A percentile compares a stretch with the other conserved stretches of the same genome.
These are phyloP conservation scores for Inonotus hispidus DNA, from an alignment of 1,284 basidiomycete genomes.

Conservation along the genomic window DNA sequence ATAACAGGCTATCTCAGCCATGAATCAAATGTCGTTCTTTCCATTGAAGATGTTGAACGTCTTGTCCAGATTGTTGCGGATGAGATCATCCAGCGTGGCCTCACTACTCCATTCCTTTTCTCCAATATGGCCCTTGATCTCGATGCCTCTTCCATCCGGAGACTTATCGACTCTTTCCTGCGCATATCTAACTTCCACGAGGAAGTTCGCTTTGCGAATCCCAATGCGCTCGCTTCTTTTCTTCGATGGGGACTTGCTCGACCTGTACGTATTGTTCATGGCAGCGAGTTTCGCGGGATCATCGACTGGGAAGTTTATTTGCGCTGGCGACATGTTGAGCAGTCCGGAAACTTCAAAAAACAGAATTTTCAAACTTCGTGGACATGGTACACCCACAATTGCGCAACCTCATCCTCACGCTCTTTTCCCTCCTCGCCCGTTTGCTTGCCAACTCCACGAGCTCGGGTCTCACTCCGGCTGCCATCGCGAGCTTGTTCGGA, in stretches of 20 bases:
- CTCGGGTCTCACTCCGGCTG: constrained; percentile 80
- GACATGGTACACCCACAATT: constrained; percentile 48
- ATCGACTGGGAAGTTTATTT: constrained; percentile 76
- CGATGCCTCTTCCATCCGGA: constrained; percentile 60
- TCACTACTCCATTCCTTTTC: constrained; percentile 87
- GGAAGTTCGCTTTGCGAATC: constrained; percentile 75
- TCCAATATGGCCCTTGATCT: constrained; percentile 82
- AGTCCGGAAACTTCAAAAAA: constrained; percentile 47
- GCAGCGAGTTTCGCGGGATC: constrained; percentile 64
- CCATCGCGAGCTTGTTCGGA: constrained; percentile 84
- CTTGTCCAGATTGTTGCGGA: constrained; percentile 67
- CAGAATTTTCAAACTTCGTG: constrained; percentile 62
- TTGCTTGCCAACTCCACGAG: constrained; percentile 75
- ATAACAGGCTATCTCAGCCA: constrained; percentile 50
- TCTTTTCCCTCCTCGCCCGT: constrained; percentile 71
- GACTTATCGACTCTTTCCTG: constrained; percentile 76
- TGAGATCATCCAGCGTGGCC: constrained; percentile 65
- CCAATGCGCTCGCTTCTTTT: constrained; percentile 83
- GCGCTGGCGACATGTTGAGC: constrained; percentile 48
- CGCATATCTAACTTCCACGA: constrained; percentile 41
- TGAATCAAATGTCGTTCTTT: constrained; percentile 67
- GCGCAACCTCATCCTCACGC: constrained; percentile 54
- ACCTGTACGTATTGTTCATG: constrained; percentile 59
- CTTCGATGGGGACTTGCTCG: constrained; percentile 81
- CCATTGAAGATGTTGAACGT: constrained; percentile 65